Percentiles rank a stretch among this genome's conserved stretches.
Conservation (phyloP, 768 basidiomycete species). For the Mycena leptocephala region DNA sequence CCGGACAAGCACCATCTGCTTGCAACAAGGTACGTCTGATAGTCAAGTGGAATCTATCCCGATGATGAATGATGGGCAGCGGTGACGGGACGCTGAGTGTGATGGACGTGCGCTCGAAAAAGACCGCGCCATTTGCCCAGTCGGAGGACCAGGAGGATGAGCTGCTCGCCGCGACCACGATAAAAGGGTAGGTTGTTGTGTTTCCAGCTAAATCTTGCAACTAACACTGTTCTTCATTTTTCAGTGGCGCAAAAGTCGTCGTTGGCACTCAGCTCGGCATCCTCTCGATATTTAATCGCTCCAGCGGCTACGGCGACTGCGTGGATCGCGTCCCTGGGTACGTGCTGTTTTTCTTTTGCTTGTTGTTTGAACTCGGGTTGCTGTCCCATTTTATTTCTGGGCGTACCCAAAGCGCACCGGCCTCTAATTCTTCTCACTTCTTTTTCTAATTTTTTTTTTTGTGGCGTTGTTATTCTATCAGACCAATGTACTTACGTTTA, state of each 20-base stretch:
- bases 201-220: slow-evolving; percentile 23
- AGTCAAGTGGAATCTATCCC: not conserved
- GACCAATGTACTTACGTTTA: not conserved
- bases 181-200: slow-evolving; percentile 77
- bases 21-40: slow-evolving; percentile 80
- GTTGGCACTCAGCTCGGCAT: slow-evolving; percentile 94
- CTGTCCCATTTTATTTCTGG: not conserved
- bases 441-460: not conserved
- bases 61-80: slow-evolving; percentile 56
- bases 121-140: slow-evolving; percentile 82
- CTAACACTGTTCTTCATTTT: slow-evolving; percentile 7
- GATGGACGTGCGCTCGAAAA: slow-evolving; percentile 90
- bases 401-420: too few species aligned
- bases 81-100: slow-evolving; percentile 96
- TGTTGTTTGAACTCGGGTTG: not conserved
- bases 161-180: slow-evolving; percentile 86
- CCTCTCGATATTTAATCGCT: slow-evolving; percentile 91
- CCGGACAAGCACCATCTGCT: slow-evolving; percentile 89
- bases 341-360: slow-evolving; percentile 38
- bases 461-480: too few species aligned
- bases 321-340: slow-evolving; percentile 93
- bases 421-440: too few species aligned
- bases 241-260: slow-evolving; percentile 83
- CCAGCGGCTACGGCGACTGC: slow-evolving; percentile 92
- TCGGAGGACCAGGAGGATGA: slow-evolving; percentile 99